phyloP scores from a whole-genome alignment of 2,329 filamentous ascomycete genomes.

The Metarhizium anisopliae region DNA sequence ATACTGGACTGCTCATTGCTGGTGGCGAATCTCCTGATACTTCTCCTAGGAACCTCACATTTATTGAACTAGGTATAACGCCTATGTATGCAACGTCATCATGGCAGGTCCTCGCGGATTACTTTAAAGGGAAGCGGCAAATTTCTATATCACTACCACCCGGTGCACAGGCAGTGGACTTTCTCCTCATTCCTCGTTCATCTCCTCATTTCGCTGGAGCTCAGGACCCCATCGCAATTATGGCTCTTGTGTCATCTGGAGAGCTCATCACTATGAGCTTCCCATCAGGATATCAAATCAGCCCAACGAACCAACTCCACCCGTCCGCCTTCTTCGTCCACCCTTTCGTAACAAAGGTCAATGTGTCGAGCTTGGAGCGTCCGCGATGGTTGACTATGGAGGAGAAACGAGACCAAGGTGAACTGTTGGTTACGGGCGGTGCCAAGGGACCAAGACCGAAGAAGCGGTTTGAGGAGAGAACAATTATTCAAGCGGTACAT shows the following conservation, averaged over 20 bases:
- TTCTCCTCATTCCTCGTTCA: conserved; percentile 70
- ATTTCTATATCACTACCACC: conserved; percentile 66
- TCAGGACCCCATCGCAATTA: conserved; percentile 81
- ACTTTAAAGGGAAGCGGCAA: conserved; percentile 70
- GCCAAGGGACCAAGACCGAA: conserved; percentile 60
- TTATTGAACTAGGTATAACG: conserved; percentile 81
- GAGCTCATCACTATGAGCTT: conserved; percentile 88
- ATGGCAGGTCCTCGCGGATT: conserved; percentile 72
- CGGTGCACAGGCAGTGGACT: conserved; percentile 68
- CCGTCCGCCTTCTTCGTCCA: conserved; percentile 81
- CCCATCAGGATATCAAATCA: conserved; percentile 83
- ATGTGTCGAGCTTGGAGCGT: conserved; percentile 66
- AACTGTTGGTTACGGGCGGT: conserved; percentile 70
- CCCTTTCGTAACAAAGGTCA: conserved; percentile 70
- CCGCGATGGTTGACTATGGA: conserved; percentile 82
- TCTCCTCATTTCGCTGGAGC: conserved; percentile 82
- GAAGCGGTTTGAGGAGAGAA: conserved; percentile 73
- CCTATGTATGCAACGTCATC: conserved; percentile 86
- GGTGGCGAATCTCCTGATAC: conserved; percentile 65
- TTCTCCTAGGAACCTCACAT: conserved; percentile 68
- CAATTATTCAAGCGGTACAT: conserved; percentile 78
- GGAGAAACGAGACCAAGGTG: conserved; percentile 74
- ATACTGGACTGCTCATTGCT: conserved; percentile 79
- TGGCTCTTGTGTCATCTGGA: conserved; percentile 73
- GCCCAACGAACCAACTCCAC: conserved; percentile 86